phyloP scores from a whole-genome alignment of 306 rosid genomes.

The Begonia fuchsioides region DNA sequence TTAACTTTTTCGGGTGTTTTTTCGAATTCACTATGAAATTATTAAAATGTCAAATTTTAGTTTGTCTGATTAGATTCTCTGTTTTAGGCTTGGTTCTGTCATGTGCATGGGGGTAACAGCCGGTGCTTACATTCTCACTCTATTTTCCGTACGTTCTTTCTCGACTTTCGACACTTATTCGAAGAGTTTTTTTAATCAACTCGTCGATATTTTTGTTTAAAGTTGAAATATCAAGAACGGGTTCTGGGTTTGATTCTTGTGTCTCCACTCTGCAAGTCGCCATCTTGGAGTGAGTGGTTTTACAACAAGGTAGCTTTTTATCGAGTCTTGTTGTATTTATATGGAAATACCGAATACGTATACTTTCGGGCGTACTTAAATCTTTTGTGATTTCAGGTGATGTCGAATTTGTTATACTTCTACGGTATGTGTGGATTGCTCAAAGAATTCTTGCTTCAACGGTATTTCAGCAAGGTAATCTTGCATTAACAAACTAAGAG shows the following conservation, averaged over 20 bases:
- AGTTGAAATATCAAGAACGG: conserved; percentile 79
- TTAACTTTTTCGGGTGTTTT: conserved; percentile 57
- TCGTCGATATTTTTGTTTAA: conserved; percentile 12
- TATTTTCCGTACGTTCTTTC: conserved; percentile 58
- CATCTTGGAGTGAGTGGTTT: conserved; percentile 92
- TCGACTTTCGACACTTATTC: background rate
- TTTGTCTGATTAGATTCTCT: conserved; percentile 2
- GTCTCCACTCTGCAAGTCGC: conserved; percentile 82
- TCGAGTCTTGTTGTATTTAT: conserved; percentile 1
- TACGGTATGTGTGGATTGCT: conserved; percentile 76
- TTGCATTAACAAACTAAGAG: too few relatives aligned
- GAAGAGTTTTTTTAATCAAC: background rate
- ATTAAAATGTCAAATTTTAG: background rate
- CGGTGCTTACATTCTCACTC: conserved; percentile 75
- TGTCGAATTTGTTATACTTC: conserved; percentile 62
- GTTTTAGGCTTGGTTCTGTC: conserved; percentile 76
- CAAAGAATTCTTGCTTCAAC: conserved; percentile 78
- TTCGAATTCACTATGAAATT: background rate
- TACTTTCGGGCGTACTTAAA: conserved; percentile 6
- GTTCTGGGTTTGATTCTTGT: conserved; percentile 86
- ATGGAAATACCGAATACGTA: conserved; percentile 5
- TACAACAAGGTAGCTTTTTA: conserved; percentile 60
- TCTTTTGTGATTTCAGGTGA: conserved; percentile 37
- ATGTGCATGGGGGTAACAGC: conserved; percentile 98
- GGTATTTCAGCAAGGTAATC: conserved; percentile 86